Evolutionary conservation across 177 flowering plant genomes (phyloP), one percentile per base, ranked within the genome.

Genomic region (Tripterygium wilfordii): DNA sequence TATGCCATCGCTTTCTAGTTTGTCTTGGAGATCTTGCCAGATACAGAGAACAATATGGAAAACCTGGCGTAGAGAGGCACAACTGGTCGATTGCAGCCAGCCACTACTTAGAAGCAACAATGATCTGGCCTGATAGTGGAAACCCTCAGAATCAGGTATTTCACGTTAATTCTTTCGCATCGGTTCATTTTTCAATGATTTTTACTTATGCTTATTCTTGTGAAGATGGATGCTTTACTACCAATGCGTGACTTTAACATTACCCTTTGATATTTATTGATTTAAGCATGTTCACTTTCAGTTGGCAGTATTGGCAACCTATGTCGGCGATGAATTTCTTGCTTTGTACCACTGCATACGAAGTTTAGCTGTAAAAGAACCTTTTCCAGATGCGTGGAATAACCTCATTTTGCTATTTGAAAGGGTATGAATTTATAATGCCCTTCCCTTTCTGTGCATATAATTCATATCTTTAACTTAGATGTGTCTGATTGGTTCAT

Each of bases 11-110:
- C 3, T 74, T 77, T 57, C 59, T 75, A 24, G 60, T 89, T 56
- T 80, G 83, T 58, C 78, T 86, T 24, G 97, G 97, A n/a, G 97
- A 89, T 72, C 81, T 89, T 64, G 88, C 83, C 32, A 77, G 97
- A 57, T 89, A 89, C 61, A 63, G 41, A 45, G 90, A 86, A 54
- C 72, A 69, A 30, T 68, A 67, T 61, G 78, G 57, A 53, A 78
- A 70, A 27, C 49, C 65, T 17, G 73, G 60, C 25, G 26, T 19
- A 15, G 37, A 64, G 42, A 66, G 60, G 4, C 64, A 55, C 29
- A 69, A 74, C 33, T 89, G 92, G 95, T 82, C 90, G 15, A 49
- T 64, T 61, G 84, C 92, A 16, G 88, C 78, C 15, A 54, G 62
- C 21, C 66, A 80, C 53, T 89, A 89, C 64, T 45, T 78, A 16